Conservation (phyloP, 371 early-diverging fungal species). For the Choanephora cucurbitarum region DNA sequence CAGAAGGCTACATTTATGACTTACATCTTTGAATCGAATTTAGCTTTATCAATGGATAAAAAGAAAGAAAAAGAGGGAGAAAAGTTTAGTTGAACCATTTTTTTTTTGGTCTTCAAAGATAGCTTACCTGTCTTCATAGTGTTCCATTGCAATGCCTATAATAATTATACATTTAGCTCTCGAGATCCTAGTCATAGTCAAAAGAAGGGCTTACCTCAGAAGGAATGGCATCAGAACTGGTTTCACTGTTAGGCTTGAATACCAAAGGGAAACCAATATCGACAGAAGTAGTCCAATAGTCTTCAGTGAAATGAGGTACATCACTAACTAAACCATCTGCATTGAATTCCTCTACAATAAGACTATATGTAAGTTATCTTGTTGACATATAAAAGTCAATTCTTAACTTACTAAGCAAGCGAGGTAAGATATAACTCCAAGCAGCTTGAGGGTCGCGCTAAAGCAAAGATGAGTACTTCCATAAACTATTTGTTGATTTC, state of each 20-base stretch:
- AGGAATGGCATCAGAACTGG: not conserved
- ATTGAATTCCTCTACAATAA: conserved; percentile 26
- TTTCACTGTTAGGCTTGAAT: conserved; percentile 13
- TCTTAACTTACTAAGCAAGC: conserved; percentile 27
- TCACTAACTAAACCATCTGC: conserved; percentile 30
- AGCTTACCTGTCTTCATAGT: conserved; percentile 22
- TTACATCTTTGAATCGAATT: conserved; percentile 28
- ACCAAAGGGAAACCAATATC: conserved; percentile 33
- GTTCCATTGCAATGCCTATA: conserved; percentile 26
- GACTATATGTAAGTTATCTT: not conserved
- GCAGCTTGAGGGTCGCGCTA: conserved; percentile 32
- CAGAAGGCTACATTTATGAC: not conserved
- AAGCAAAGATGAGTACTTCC: too few relatives aligned
- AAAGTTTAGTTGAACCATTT: not conserved
- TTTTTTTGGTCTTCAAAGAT: too few relatives aligned
- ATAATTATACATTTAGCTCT: too few relatives aligned
- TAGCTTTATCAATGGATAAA: too few relatives aligned
- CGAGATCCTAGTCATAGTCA: too few relatives aligned
- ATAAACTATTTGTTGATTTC: too few relatives aligned
- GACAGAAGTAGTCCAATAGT: conserved; percentile 31
- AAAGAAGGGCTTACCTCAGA: not conserved
- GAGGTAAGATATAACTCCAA: conserved; percentile 33
- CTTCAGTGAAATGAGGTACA: conserved; percentile 25
- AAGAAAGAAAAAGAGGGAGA: not conserved
- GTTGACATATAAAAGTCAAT: too few relatives aligned